phyloP scores from a whole-genome alignment of 2,329 filamentous ascomycete genomes.

The Ophiostoma quercus region DNA sequence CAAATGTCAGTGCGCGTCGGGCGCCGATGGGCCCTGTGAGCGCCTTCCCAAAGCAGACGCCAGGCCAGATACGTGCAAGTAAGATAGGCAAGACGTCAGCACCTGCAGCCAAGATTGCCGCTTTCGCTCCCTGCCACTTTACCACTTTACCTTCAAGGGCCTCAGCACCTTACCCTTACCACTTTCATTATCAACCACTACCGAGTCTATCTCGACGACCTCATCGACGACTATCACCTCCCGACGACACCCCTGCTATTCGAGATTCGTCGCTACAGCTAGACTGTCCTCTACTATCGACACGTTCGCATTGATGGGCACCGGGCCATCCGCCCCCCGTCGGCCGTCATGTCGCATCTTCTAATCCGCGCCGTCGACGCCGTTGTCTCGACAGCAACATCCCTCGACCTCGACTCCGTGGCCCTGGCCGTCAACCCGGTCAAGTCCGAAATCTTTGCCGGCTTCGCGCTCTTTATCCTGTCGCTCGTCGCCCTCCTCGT shows the following conservation, averaged over 20 bases:
- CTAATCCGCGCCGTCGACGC: constrained; percentile 18
- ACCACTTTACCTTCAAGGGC: too few species aligned
- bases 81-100: constrained; percentile 4
- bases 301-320: constrained; percentile 20
- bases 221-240: not conserved
- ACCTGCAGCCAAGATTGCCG: not conserved
- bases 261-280: not conserved
- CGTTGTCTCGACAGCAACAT: constrained; percentile 4
- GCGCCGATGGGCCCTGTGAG: not conserved
- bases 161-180: not conserved
- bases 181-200: not conserved
- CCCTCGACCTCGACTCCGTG: not conserved
- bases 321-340: constrained; percentile 18
- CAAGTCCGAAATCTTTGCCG: constrained; percentile 73
- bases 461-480: constrained; percentile 66
- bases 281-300: not conserved
- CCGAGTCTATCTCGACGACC: not conserved
- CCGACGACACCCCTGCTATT: not conserved
- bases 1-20: not conserved
- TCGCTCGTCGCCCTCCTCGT: constrained; percentile 75
- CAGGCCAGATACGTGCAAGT: not conserved
- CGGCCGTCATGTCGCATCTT: constrained; percentile 24
- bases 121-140: not conserved
- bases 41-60: not conserved
- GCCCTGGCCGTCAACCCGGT: constrained; percentile 45